Conservation (phyloP, 2,329 filamentous ascomycete genomes). For the Sclerotinia nivalis region DNA sequence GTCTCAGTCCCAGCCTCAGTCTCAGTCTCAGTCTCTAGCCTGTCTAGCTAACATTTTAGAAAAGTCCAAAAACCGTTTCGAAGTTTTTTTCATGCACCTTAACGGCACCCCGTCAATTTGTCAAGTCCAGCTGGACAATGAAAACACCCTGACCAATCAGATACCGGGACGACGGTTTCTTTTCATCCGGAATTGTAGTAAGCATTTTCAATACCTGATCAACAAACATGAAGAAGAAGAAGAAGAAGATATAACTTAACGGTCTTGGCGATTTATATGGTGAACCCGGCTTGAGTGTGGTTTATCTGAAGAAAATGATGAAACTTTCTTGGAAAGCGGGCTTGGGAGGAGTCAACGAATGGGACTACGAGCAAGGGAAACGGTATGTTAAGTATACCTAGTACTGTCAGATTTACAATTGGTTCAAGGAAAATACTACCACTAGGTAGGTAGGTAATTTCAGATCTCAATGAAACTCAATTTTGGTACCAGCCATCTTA, state of each 20-base stretch:
- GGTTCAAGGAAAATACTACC: too few species aligned
- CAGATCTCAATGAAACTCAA: neutral
- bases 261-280: neutral
- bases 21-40: too few species aligned
- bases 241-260: neutral
- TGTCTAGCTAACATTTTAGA: neutral
- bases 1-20: too few species aligned
- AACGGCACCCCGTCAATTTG: neutral
- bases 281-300: neutral
- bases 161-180: too few species aligned
- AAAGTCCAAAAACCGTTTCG: neutral
- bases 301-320: neutral
- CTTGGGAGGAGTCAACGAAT: neutral
- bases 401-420: neutral
- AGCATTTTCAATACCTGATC: neutral
- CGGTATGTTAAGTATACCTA: neutral
- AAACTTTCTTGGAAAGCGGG: neutral
- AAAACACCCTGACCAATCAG: neutral
- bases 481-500: conserved; percentile 12
- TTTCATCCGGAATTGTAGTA: neutral
- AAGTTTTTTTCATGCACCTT: neutral
- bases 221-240: too few species aligned
- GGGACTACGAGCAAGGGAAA: neutral
- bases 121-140: neutral
- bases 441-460: neutral